Conservation (phyloP, 2,329 filamentous ascomycete genomes). For the Aspergillus sp. region DNA sequence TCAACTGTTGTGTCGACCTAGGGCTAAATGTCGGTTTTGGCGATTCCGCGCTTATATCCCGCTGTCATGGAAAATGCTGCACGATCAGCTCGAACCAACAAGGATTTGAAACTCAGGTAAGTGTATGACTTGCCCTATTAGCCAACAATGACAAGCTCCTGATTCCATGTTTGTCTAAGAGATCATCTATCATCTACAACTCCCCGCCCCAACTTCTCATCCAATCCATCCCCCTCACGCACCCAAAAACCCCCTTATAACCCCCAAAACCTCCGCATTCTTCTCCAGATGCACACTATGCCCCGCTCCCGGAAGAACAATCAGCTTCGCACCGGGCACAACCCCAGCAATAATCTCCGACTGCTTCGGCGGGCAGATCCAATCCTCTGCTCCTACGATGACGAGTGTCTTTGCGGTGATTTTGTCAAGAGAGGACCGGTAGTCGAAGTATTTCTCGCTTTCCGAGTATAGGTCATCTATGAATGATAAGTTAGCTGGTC, state of each 20-base stretch:
- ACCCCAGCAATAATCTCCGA: not conserved
- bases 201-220: no score
- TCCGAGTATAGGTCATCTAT: not conserved
- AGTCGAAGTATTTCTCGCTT: not conserved
- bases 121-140: no score
- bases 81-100: no score
- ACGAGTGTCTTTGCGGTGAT: not conserved
- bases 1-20: no score
- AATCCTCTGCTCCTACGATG: not conserved
- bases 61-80: no score
- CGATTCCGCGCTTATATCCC: no score
- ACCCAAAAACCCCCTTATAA: not conserved
- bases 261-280: not conserved
- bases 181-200: no score
- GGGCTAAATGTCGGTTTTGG: no score
- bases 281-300: constrained; percentile 6
- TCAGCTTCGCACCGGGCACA: not conserved
- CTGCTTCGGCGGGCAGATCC: not conserved
- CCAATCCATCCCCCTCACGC: not conserved
- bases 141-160: no score
- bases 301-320: not conserved
- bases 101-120: no score
- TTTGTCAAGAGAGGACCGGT: not conserved
- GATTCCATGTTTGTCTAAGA: no score
- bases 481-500: not conserved